These are phyloP conservation scores for Tricladium varicosporioides DNA, from an alignment of 2,329 filamentous ascomycete genomes.

Conservation along the genomic window DNA sequence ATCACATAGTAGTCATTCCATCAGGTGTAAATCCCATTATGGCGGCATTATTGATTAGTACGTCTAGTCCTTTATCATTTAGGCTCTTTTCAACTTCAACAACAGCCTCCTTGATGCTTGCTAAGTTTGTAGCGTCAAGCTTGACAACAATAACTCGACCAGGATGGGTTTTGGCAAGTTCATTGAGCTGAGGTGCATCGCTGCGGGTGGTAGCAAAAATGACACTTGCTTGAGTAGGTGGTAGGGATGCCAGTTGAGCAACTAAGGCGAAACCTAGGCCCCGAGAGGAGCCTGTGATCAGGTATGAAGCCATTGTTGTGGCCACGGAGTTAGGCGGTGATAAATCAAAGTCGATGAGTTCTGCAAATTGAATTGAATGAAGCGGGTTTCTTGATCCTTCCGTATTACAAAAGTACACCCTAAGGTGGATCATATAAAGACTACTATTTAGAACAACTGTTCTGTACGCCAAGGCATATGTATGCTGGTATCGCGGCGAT, in stretches of 20 bases:
- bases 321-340: no score
- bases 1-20: conserved; percentile 11
- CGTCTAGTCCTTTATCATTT: conserved; percentile 42
- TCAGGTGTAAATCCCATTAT: conserved; percentile 5
- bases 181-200: conserved; percentile 35
- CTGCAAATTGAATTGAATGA: no score
- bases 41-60: conserved; percentile 46
- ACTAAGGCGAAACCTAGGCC: conserved; percentile 37
- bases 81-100: conserved; percentile 34
- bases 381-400: no score
- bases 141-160: conserved; percentile 38
- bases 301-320: conserved; percentile 34
- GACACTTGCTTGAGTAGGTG: conserved; percentile 35
- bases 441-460: no score
- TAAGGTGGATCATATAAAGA: no score
- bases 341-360: no score
- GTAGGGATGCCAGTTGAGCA: conserved; percentile 31
- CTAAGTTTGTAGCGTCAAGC: conserved; percentile 38
- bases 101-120: conserved; percentile 37
- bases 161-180: conserved; percentile 35
- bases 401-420: no score
- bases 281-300: conserved; percentile 38
- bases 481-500: no score
- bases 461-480: no score
- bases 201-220: conserved; percentile 42